phyloP scores from a whole-genome alignment of 192 early-diverging fungal genomes.

The Backusella morwellensis region DNA sequence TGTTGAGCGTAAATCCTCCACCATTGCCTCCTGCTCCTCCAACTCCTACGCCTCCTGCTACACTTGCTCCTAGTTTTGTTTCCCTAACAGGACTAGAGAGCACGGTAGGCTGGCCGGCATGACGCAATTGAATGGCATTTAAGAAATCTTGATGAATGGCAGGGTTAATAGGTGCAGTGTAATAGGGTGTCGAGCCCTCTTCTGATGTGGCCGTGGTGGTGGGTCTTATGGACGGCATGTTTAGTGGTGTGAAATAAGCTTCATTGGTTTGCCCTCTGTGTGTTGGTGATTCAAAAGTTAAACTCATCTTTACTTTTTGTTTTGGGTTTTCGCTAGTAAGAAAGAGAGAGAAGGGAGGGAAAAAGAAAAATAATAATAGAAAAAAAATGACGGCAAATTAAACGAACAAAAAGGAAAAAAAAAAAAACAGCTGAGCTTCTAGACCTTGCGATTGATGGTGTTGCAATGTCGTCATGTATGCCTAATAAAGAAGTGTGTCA shows the following conservation, averaged over 20 bases:
- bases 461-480: neutral
- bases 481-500: neutral
- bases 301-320: slow-evolving; percentile 15
- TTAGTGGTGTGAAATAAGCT: slow-evolving; percentile 28
- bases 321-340: neutral
- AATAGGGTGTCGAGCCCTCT: slow-evolving; percentile 27
- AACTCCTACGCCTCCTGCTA: neutral
- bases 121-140: slow-evolving; percentile 37
- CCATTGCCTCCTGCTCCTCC: neutral
- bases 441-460: slow-evolving; percentile 1
- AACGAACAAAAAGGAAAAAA: neutral
- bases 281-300: slow-evolving; percentile 31
- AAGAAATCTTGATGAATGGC: slow-evolving; percentile 35
- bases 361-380: slow-evolving; percentile 16
- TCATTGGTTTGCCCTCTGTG: slow-evolving; percentile 21
- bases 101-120: slow-evolving; percentile 21
- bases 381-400: neutral
- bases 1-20: neutral
- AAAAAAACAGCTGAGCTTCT: neutral
- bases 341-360: neutral
- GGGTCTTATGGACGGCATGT: slow-evolving; percentile 14
- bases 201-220: neutral
- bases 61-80: neutral
- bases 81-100: slow-evolving; percentile 5
- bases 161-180: slow-evolving; percentile 37